phyloP scores from a whole-genome alignment of 2,329 filamentous ascomycete species.

The Lizonia empirigonia region DNA sequence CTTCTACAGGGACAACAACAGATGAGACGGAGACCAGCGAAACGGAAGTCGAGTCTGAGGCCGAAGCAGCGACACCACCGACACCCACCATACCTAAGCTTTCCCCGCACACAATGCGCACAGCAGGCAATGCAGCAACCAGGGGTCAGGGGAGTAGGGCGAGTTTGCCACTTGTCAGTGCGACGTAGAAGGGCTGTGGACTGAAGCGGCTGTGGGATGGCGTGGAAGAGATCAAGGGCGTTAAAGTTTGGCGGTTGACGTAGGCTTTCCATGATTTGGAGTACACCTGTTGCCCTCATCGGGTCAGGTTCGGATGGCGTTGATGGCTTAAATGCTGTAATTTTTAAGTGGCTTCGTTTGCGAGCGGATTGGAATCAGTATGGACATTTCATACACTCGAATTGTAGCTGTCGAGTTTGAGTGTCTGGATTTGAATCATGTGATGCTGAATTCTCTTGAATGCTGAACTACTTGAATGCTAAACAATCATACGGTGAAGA shows the following conservation, averaged over 20 bases:
- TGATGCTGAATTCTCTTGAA: neutral
- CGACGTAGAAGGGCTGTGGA: conserved; percentile 21
- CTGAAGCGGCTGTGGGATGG: neutral
- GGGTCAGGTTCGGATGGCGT: neutral
- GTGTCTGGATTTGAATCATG: neutral
- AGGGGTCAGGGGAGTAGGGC: conserved; percentile 25
- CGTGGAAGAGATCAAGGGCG: neutral
- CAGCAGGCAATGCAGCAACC: conserved; percentile 26
- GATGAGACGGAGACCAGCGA: conserved; percentile 29
- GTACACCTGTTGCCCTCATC: neutral
- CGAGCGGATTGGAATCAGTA: no score
- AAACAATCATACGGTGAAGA: no score
- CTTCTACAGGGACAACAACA: neutral
- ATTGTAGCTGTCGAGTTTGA: neutral
- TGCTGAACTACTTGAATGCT: no score
- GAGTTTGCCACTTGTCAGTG: conserved; percentile 37
- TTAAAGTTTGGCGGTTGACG: no score
- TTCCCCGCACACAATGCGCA: conserved; percentile 36
- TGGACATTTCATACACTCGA: no score
- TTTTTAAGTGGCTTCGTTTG: no score
- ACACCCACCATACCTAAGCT: conserved; percentile 19
- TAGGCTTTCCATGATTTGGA: no score
- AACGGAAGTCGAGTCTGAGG: conserved; percentile 28
- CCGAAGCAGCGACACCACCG: conserved; percentile 5
- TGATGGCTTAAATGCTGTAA: no score